phyloP scores from a whole-genome alignment of 2,329 filamentous ascomycete species.

The Apiospora arundinis region DNA sequence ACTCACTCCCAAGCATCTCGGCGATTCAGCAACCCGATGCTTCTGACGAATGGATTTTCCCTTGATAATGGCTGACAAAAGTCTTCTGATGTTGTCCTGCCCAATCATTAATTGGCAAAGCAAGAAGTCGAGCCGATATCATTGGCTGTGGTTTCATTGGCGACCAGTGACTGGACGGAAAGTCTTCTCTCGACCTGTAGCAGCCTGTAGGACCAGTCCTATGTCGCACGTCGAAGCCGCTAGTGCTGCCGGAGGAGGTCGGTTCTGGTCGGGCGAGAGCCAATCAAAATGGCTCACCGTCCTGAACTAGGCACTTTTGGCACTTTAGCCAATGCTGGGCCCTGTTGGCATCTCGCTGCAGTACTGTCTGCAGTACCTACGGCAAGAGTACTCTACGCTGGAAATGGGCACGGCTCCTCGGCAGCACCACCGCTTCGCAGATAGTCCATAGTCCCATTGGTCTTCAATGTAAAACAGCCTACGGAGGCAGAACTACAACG shows the following conservation, averaged over 20 bases:
- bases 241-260: not conserved
- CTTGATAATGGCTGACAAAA: constrained; percentile 12
- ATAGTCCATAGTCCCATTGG: constrained; percentile 30
- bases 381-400: not conserved
- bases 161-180: not conserved
- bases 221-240: constrained; percentile 5
- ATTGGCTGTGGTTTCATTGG: constrained; percentile 1
- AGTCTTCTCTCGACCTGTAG: not conserved
- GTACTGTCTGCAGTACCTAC: too few species aligned
- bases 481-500: constrained; percentile 39
- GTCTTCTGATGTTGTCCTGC: not conserved
- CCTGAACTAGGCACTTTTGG: constrained; percentile 10
- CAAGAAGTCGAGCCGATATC: not conserved
- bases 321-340: constrained; percentile 13
- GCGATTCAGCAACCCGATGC: not conserved
- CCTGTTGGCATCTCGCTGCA: too few species aligned
- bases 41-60: not conserved
- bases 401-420: constrained; percentile 18
- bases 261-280: not conserved
- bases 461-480: constrained; percentile 47
- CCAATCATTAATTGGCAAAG: not conserved
- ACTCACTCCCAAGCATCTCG: not conserved
- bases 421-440: constrained; percentile 21
- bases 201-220: too few species aligned
- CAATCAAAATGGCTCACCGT: constrained; percentile 7